Conservation (phyloP, 176 grass and related monocot species). For the Avena eriantha region DNA sequence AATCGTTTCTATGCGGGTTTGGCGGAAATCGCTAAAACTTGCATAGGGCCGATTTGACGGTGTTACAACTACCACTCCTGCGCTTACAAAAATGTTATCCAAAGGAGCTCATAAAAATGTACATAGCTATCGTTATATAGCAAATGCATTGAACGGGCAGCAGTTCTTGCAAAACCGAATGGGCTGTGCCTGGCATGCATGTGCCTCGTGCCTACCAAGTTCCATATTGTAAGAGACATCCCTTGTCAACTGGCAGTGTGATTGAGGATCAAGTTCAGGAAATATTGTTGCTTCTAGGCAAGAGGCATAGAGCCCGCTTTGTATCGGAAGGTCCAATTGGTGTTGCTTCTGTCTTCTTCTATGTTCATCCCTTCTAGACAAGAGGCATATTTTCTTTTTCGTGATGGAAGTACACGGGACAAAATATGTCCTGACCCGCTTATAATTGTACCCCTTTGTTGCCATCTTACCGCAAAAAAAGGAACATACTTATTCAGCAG, state of each 20-base stretch:
- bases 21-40: no score
- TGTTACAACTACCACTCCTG: not conserved
- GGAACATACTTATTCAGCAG: not conserved
- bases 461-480: not conserved
- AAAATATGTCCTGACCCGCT: not conserved
- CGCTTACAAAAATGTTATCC: not conserved
- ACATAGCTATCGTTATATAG: not conserved
- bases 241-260: not conserved
- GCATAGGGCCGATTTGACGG: no score
- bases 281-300: not conserved
- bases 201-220: not conserved
- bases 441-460: not conserved
- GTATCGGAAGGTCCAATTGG: not conserved
- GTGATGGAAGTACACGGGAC: not conserved
- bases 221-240: not conserved
- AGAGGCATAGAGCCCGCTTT: no score
- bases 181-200: not conserved
- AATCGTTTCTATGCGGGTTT: no score
- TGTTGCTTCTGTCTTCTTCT: not conserved
- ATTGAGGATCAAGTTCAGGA: not conserved
- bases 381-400: not conserved
- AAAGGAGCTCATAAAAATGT: not conserved
- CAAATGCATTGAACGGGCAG: not conserved
- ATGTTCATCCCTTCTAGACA: not conserved
- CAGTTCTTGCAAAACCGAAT: not conserved